Conservation (phyloP, 768 basidiomycete genomes). For the Boletus rubroflammeus region DNA sequence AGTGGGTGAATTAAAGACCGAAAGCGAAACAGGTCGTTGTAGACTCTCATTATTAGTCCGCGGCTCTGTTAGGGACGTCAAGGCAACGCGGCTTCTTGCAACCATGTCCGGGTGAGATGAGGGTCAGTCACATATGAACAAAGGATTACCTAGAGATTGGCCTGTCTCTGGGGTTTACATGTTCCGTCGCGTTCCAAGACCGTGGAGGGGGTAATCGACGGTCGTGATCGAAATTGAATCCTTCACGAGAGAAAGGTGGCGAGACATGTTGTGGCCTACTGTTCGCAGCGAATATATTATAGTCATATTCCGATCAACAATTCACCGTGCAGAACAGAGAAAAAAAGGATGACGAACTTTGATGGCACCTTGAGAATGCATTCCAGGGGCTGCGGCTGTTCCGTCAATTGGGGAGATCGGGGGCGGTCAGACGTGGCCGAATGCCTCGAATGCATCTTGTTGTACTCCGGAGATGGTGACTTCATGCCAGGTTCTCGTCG, state of each 20-base stretch:
- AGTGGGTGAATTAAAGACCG: slow-evolving; percentile 41
- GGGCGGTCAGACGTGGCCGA: slow-evolving; percentile 14
- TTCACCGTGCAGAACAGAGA: slow-evolving; percentile 9
- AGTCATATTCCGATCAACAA: slow-evolving; percentile 25
- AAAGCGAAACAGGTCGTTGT: slow-evolving; percentile 36
- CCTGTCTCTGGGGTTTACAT: slow-evolving; percentile 21
- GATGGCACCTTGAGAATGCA: slow-evolving; percentile 21
- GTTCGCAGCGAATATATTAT: slow-evolving; percentile 24
- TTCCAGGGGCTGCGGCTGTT: slow-evolving; percentile 20
- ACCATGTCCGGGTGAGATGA: slow-evolving; percentile 19
- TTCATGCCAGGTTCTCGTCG: slow-evolving; percentile 13
- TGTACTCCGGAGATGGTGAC: slow-evolving; percentile 21
- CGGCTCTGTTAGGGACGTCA: slow-evolving; percentile 19
- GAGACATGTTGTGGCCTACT: slow-evolving; percentile 33
- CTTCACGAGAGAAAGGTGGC: slow-evolving; percentile 31
- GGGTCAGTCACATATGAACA: slow-evolving; percentile 4
- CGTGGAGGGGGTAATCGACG: slow-evolving; percentile 32
- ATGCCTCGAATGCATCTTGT: slow-evolving; percentile 20
- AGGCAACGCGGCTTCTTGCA: slow-evolving; percentile 21
- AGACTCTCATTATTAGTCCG: slow-evolving; percentile 22
- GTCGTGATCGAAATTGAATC: slow-evolving; percentile 33
- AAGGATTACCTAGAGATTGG: slow-evolving; percentile 25
- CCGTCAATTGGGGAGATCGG: slow-evolving; percentile 19
- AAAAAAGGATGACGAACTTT: slow-evolving; percentile 23
- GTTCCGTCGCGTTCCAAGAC: slow-evolving; percentile 27